Conservation (phyloP, 768 basidiomycete genomes). For the Kwoniella newhampshirensis region DNA sequence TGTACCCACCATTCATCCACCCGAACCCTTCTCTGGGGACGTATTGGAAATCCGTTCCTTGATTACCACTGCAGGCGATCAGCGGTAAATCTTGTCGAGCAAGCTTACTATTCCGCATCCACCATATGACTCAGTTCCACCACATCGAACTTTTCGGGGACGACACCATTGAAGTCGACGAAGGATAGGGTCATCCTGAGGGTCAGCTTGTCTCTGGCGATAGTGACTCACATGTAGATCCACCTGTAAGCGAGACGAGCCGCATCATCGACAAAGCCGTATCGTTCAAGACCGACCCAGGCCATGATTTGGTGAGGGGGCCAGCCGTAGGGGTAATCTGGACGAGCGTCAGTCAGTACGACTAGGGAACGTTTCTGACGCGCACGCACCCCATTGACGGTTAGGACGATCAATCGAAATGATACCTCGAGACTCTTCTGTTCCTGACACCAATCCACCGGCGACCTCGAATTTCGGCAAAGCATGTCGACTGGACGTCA, state of each 20-base stretch:
- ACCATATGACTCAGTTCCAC: slow-evolving; percentile 93
- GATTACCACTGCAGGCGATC: slow-evolving; percentile 38
- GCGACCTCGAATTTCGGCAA: slow-evolving; percentile 94
- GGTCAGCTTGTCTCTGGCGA: slow-evolving; percentile 12
- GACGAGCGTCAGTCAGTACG: slow-evolving; percentile 1
- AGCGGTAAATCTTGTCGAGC: slow-evolving; percentile 41
- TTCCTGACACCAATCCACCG: slow-evolving; percentile 92
- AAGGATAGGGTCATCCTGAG: slow-evolving; percentile 49
- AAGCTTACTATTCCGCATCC: slow-evolving; percentile 79
- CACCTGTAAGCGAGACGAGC: slow-evolving; percentile 91
- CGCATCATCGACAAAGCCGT: slow-evolving; percentile 90
- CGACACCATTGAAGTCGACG: slow-evolving; percentile 96
- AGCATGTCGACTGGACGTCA: slow-evolving; percentile 66
- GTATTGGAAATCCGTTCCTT: slow-evolving; percentile 93
- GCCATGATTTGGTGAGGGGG: slow-evolving; percentile 92
- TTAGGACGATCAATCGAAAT: slow-evolving; percentile 95
- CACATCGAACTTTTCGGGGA: slow-evolving; percentile 98
- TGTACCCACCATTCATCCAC: slow-evolving; percentile 85
- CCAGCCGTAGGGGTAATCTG: slow-evolving; percentile 69
- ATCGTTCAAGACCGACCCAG: slow-evolving; percentile 95
- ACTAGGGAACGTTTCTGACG: neutral
- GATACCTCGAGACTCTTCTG: slow-evolving; percentile 91
- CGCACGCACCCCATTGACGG: slow-evolving; percentile 78
- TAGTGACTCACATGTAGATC: slow-evolving; percentile 82
- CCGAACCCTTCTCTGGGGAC: slow-evolving; percentile 97